Percentiles rank a stretch among this genome's conserved stretches.
These are phyloP conservation scores for Macaranga tanarius DNA, from an alignment of 441 rosid genomes.

Conservation along the genomic window DNA sequence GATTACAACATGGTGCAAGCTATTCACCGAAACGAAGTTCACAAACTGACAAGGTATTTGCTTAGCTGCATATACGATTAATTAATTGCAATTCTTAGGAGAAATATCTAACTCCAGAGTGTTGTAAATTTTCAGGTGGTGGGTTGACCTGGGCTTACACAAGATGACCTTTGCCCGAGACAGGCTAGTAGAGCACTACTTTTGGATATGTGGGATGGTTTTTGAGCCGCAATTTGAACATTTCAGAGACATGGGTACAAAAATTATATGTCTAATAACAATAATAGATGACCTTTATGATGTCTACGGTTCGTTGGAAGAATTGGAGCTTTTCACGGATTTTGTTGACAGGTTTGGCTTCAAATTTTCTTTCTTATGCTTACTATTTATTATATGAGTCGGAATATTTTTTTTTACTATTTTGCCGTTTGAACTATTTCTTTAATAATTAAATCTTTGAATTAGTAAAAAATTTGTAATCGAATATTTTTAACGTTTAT, in stretches of 20 bases:
- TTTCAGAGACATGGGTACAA: neutral
- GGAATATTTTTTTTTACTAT: too few species aligned
- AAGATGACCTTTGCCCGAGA: neutral
- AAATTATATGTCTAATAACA: neutral
- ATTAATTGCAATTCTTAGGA: too few species aligned
- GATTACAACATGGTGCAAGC: constrained; percentile 27
- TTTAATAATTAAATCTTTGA: too few species aligned
- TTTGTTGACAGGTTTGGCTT: neutral
- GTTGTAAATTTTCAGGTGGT: neutral
- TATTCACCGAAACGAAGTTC: constrained; percentile 20
- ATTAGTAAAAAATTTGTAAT: too few species aligned
- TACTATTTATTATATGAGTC: too few species aligned
- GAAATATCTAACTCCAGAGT: neutral
- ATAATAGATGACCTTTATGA: constrained; percentile 1
- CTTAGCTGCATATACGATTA: neutral
- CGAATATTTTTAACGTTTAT: too few species aligned
- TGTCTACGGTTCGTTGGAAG: neutral
- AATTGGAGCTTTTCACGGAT: neutral
- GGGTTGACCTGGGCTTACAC: neutral
- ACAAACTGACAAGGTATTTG: constrained; percentile 20
- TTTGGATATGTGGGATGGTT: neutral
- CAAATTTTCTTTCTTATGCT: too few species aligned
- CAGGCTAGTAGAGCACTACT: neutral
- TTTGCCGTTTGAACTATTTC: too few species aligned
- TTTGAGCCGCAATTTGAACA: neutral